phyloP scores from a whole-genome alignment of 2,329 filamentous ascomycete genomes.

The Talaromyces sp. region DNA sequence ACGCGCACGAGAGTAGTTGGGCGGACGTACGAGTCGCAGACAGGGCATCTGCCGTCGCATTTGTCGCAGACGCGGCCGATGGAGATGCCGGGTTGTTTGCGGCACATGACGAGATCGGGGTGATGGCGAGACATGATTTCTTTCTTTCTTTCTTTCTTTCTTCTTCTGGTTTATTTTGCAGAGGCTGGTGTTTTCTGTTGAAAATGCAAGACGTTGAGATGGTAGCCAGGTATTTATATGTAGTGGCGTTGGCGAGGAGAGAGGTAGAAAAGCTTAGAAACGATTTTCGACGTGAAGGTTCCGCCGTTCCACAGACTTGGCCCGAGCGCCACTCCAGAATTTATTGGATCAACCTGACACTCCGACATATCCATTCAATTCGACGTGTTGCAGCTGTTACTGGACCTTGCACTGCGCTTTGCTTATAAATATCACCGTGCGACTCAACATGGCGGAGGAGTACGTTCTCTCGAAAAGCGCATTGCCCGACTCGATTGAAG shows the following conservation, averaged over 20 bases:
- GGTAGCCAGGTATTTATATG: not conserved
- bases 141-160: no score
- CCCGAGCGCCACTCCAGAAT: constrained; percentile 13
- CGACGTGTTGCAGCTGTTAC: not conserved
- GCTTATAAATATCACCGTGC: not conserved
- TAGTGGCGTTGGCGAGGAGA: no score
- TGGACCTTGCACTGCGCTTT: not conserved
- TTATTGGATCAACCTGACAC: not conserved
- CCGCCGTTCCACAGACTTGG: constrained; percentile 3
- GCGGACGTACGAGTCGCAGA: constrained; percentile 98
- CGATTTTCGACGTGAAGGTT: not conserved
- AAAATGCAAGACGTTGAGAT: no score
- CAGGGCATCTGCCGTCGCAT: constrained; percentile 98
- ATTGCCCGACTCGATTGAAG: not conserved
- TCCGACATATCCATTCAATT: not conserved
- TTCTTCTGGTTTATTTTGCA: no score
- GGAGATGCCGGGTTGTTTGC: constrained; percentile 94
- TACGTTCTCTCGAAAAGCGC: constrained; percentile 13
- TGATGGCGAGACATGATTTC: constrained; percentile 81
- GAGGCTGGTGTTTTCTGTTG: no score
- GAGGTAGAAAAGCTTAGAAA: not conserved
- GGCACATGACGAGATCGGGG: constrained; percentile 98
- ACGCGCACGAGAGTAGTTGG: constrained; percentile 96
- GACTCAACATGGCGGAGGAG: constrained; percentile 23
- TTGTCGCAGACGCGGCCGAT: constrained; percentile 99